Evolutionary conservation across 306 rosid species (phyloP), one percentile per base, ranked within the genome.

Genomic region (Alnus rubra): DNA sequence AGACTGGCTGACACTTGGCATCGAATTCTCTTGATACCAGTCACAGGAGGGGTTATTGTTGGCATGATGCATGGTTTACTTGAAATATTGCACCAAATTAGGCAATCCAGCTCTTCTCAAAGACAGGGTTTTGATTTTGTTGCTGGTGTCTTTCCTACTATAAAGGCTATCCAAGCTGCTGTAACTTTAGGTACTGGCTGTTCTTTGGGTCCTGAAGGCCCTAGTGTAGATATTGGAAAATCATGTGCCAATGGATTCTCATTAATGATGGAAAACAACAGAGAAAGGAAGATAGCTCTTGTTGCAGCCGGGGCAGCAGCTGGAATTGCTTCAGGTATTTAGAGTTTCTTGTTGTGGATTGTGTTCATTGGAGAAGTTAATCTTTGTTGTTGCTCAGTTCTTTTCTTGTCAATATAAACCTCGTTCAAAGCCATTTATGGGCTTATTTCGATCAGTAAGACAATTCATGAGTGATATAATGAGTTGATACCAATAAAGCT

Each of bases 201-300:
- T 86, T 95, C 99, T 42, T 88, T 95, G 90, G 99, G 99, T 83
- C 99, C 99, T 45, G 98, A 95, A 88, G 99, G 99, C 65, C 99
- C 99, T 48, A 95, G 99, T 74, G 98, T 95, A 48, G 99, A 95
- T 87, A 95, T 95, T 74, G 99, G 99, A 74, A 91, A 90, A 88
- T 95, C 99, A 12, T 93, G 97, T 84, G 99, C 99, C 78, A 82
- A 91, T 13, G 98, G 99, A 50, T 93, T 95, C 89, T 95, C 97
- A 23, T 70, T 90, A 55, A 86, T 91, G 94, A 95, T 95, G 98
- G 99, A 93, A 83, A 93, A 91, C 87, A 93, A 93, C 81, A 86
- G 96, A 81, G 97, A 93, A 84, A 90, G 93, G 87, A 88, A 74
- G 86, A 93, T 91, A 76, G 99, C 99, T 69, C 97, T 95, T 75